Percentiles rank a stretch among this genome's conserved stretches.
These are phyloP conservation scores for Syncephalis plumigaleata DNA, from an alignment of 371 early-diverging fungal species.

Conservation along the genomic window DNA sequence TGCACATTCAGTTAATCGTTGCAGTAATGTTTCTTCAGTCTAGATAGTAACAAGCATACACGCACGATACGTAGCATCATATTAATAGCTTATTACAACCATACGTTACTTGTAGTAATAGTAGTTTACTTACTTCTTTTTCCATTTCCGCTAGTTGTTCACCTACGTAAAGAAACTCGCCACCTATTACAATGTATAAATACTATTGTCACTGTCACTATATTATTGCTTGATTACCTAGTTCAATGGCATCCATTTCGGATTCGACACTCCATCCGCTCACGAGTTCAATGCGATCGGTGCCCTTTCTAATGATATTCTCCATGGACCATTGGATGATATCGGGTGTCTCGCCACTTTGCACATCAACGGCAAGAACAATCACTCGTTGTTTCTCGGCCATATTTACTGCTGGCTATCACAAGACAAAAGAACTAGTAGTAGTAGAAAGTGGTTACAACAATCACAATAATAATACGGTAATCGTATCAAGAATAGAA, in stretches of 20 bases:
- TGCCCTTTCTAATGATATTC: constrained; percentile 15
- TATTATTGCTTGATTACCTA: constrained; percentile 10
- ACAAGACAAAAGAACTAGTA: too few species aligned
- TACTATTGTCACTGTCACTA: background rate
- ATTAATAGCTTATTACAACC: too few species aligned
- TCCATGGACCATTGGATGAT: constrained; percentile 21
- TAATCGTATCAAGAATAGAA: too few species aligned
- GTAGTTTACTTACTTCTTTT: constrained; percentile 14
- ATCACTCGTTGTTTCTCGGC: constrained; percentile 11
- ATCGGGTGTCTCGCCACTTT: constrained; percentile 14
- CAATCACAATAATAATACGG: too few species aligned
- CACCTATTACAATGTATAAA: background rate
- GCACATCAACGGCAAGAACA: constrained; percentile 21
- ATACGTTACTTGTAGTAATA: too few species aligned
- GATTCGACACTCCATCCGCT: constrained; percentile 17
- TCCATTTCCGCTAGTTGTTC: constrained; percentile 10
- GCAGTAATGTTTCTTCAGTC: too few species aligned
- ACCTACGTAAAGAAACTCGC: constrained; percentile 3
- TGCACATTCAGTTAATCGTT: too few species aligned
- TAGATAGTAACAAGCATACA: too few species aligned
- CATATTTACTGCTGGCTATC: too few species aligned
- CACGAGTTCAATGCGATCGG: constrained; percentile 20
- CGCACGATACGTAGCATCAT: too few species aligned
- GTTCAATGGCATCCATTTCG: constrained; percentile 15
- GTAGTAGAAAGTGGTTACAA: too few species aligned